Evolutionary conservation across 2,329 filamentous ascomycete genomes (phyloP).

Genomic region (Colletotrichum sp.): DNA sequence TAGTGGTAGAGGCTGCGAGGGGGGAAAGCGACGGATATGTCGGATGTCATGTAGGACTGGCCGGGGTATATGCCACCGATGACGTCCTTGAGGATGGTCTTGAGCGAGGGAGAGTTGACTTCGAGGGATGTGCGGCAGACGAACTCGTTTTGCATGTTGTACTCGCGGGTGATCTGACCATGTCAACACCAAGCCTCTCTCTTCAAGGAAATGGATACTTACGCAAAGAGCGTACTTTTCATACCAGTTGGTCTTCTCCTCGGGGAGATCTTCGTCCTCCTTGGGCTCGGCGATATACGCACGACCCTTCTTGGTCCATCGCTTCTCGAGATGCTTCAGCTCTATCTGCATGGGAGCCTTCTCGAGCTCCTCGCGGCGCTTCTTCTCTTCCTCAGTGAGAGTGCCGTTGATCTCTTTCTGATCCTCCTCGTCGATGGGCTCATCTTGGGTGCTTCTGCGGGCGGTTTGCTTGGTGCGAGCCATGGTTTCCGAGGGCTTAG

Average conservation of each 20-base stretch:
- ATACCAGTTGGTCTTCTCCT: conserved; percentile 33
- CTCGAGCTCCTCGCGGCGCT: conserved; percentile 27
- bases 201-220: not conserved
- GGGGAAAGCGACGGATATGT: conserved; percentile 27
- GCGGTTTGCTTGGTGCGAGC: not conserved
- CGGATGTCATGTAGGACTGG: conserved; percentile 27
- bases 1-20: conserved; percentile 31
- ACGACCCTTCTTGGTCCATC: conserved; percentile 31
- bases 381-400: conserved; percentile 25
- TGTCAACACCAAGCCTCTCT: not conserved
- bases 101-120: conserved; percentile 28
- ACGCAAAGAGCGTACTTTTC: conserved; percentile 33
- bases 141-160: conserved; percentile 22
- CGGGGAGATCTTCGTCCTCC: conserved; percentile 30
- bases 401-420: conserved; percentile 15
- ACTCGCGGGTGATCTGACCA: conserved; percentile 21
- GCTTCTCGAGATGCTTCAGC: conserved; percentile 37
- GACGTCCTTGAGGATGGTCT: conserved; percentile 24
- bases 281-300: conserved; percentile 32
- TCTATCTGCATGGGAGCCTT: conserved; percentile 31
- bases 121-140: conserved; percentile 21
- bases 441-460: not conserved
- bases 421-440: conserved; percentile 22
- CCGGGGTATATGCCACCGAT: conserved; percentile 28
- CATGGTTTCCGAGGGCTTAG: not conserved